These are phyloP conservation scores for Colletotrichum kahawae DNA, from an alignment of 2,329 filamentous ascomycete species.

Conservation along the genomic window DNA sequence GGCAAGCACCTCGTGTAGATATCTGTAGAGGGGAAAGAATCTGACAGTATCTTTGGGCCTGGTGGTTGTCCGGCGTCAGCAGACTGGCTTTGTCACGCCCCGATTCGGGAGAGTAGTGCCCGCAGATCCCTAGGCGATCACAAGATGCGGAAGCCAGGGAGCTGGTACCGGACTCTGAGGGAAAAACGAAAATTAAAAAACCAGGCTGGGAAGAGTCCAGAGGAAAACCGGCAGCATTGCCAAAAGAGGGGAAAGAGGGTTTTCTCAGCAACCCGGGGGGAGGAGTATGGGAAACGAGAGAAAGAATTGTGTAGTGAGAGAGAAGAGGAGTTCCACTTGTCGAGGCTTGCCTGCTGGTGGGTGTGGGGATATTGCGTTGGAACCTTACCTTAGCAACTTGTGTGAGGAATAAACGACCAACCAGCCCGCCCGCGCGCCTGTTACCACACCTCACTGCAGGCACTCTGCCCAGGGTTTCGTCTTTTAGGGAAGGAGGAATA, in stretches of 20 bases:
- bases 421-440: neutral
- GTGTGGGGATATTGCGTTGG: constrained; percentile 21
- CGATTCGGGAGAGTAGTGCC: constrained; percentile 7
- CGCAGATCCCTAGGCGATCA: constrained; percentile 6
- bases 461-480: neutral
- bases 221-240: neutral
- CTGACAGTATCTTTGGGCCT: neutral
- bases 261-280: neutral
- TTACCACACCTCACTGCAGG: neutral
- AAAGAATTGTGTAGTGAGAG: constrained; percentile 21
- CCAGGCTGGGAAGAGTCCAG: neutral
- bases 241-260: neutral
- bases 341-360: constrained; percentile 19
- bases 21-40: neutral
- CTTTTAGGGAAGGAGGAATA: neutral
- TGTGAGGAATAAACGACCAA: constrained; percentile 13
- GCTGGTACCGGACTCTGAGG: neutral
- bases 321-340: constrained; percentile 16
- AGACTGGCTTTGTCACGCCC: constrained; percentile 15
- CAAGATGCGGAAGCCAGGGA: neutral
- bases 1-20: neutral
- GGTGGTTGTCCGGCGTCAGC: constrained; percentile 4
- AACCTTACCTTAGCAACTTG: neutral
- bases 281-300: neutral
- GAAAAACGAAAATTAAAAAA: neutral